phyloP scores from a whole-genome alignment of 1,139 yeast species.

The Yarrowia galli region DNA sequence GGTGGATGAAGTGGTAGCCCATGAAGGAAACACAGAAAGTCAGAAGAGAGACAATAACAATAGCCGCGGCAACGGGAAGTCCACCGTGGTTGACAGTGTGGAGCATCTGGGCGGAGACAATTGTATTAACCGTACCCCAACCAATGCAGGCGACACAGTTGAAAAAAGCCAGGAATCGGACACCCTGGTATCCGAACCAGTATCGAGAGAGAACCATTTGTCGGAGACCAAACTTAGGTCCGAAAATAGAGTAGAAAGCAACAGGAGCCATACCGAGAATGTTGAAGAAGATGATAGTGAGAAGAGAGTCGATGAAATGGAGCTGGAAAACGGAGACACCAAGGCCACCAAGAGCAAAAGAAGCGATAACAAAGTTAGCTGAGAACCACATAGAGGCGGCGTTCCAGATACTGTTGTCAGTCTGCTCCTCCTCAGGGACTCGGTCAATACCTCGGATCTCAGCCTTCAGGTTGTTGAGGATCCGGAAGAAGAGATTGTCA shows the following conservation, averaged over 20 bases:
- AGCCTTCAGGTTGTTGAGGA: constrained; percentile 44
- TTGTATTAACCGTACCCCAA: constrained; percentile 94
- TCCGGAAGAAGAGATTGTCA: constrained; percentile 16
- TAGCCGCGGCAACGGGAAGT: constrained; percentile 92
- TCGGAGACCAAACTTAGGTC: constrained; percentile 84
- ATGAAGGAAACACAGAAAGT: constrained; percentile 82
- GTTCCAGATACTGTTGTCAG: constrained; percentile 65
- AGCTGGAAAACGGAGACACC: constrained; percentile 62
- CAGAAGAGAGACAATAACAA: constrained; percentile 70
- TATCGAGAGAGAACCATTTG: constrained; percentile 85
- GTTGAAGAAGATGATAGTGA: constrained; percentile 73
- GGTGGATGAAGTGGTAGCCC: constrained; percentile 83
- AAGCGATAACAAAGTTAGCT: constrained; percentile 87
- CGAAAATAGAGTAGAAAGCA: constrained; percentile 82
- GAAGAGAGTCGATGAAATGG: constrained; percentile 70
- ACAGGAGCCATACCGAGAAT: constrained; percentile 77
- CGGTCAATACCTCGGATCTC: constrained; percentile 76
- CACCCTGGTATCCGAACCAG: constrained; percentile 76
- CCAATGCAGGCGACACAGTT: constrained; percentile 90
- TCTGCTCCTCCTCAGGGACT: constrained; percentile 71
- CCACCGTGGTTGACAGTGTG: constrained; percentile 71
- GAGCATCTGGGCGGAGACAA: constrained; percentile 85
- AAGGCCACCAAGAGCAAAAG: constrained; percentile 80
- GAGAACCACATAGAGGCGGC: constrained; percentile 94
- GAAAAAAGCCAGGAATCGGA: constrained; percentile 77